phyloP scores from a whole-genome alignment of 495 filamentous ascomycete genomes.

The Penicillium chermesinum region DNA sequence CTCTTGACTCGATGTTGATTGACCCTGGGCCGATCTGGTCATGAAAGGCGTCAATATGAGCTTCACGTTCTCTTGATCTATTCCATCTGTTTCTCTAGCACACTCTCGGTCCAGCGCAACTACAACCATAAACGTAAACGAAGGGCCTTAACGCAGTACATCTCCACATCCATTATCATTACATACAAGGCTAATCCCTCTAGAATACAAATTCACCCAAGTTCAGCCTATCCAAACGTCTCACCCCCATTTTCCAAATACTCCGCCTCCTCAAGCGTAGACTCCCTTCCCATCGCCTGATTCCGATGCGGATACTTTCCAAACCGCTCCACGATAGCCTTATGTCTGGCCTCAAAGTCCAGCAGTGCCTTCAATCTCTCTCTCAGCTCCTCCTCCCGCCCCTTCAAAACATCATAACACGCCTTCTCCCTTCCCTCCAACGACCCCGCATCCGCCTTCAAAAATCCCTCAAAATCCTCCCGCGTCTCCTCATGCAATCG shows the following conservation, averaged over 20 bases:
- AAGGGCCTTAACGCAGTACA: no score
- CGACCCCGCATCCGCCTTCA: conserved; percentile 7
- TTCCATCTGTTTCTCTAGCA: neutral
- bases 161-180: no score
- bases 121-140: no score
- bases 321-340: conserved; percentile 26
- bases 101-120: no score
- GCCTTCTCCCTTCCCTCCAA: conserved; percentile 15
- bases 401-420: conserved; percentile 10
- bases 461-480: conserved; percentile 14
- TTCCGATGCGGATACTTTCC: conserved; percentile 28
- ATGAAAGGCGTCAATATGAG: neutral
- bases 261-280: conserved; percentile 19
- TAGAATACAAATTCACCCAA: no score
- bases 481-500: conserved; percentile 18
- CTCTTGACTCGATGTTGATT: neutral
- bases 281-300: conserved; percentile 12
- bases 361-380: conserved; percentile 6
- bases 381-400: conserved; percentile 8
- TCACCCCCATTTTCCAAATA: conserved; percentile 26
- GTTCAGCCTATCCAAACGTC: conserved; percentile 11
- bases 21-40: neutral
- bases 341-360: conserved; percentile 24
- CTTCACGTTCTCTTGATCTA: neutral
- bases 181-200: no score